Conservation (phyloP, 176 grass and related monocot genomes). For the Rhynchospora breviuscula region DNA sequence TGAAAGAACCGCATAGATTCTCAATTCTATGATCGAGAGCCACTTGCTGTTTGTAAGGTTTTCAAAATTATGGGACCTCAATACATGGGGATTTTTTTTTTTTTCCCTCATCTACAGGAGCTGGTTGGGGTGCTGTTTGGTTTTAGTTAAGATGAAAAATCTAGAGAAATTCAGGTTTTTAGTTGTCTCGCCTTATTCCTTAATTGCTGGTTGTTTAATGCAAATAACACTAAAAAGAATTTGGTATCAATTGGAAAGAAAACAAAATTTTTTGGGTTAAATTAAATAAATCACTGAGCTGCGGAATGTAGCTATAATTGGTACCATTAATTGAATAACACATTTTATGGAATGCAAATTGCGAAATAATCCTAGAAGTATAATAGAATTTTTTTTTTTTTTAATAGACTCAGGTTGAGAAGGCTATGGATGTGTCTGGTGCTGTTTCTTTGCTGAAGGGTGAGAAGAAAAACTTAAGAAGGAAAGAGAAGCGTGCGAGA, state of each 20-base stretch:
- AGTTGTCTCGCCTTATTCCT: not conserved
- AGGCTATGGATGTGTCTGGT: constrained; percentile 47
- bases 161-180: not conserved
- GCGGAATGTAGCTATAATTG: not conserved
- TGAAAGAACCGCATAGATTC: not conserved
- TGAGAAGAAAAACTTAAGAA: constrained; percentile 70
- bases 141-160: not conserved
- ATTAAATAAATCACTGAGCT: not conserved
- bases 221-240: not conserved
- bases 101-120: not conserved
- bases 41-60: constrained; percentile 1
- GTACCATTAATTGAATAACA: not conserved
- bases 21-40: not conserved
- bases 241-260: not conserved
- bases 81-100: not conserved
- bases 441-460: constrained; percentile 82
- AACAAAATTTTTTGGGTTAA: not conserved
- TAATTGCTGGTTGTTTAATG: not conserved
- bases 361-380: not conserved
- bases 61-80: not conserved
- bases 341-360: not conserved
- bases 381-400: not conserved
- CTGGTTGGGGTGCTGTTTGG: not conserved
- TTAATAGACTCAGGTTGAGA: constrained; percentile 44
- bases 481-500: constrained; percentile 93